Base-by-base conservation (phyloP, 352 stramenopile species). In the Hyaloperonospora arabidopsidis region DNA sequence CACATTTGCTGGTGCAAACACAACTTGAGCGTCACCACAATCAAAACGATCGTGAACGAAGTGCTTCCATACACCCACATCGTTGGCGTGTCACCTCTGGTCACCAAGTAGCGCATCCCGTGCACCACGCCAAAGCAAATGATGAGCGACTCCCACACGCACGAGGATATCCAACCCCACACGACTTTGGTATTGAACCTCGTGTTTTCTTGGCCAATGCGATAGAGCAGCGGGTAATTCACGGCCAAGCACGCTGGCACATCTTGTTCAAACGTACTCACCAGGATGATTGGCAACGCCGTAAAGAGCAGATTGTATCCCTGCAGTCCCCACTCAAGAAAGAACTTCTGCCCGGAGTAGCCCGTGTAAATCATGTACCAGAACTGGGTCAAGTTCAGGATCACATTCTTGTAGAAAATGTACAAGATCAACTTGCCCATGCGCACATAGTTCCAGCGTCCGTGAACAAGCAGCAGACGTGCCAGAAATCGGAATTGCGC, bases 391-490 rank as follows among this genome's bases (percentile, higher is more conserved):
- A 98, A 70, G 60, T 95, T 96, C 63, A 97, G 81, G 64, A 97
- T 93, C 34, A 98, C 85, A 61, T 97, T 97, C 69, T 97, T 97
- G 87, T 97, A 97, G 63, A 97, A 97, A 39, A 90, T 95, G 69
- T 97, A 97, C 38, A 96, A 52, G 39, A 97, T 93, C 5, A 97
- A 66, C 60, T 95, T 96, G 44, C 83, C 87, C 67, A 97, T 95
- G 38, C 94, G 85, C 12, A 95, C 67, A 61, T 98, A 98, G 61
- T 96, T 95, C 84, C 86, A 97, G 12, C 90, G 87, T 6, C 94
- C 94, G 59, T 98, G 91, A 12, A 97, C 87, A 32, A 98, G 74
- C 35, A 97, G 57, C 36, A 98, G 61, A 0, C 86, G 80, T 52
- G 82, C 79, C 13, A 98, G 58, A 63, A 97, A 97, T 0, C 84